Percentiles rank a stretch among this genome's conserved stretches.
phyloP scores from a whole-genome alignment of 768 basidiomycete species.

The Naganishia vaughanmartiniae region DNA sequence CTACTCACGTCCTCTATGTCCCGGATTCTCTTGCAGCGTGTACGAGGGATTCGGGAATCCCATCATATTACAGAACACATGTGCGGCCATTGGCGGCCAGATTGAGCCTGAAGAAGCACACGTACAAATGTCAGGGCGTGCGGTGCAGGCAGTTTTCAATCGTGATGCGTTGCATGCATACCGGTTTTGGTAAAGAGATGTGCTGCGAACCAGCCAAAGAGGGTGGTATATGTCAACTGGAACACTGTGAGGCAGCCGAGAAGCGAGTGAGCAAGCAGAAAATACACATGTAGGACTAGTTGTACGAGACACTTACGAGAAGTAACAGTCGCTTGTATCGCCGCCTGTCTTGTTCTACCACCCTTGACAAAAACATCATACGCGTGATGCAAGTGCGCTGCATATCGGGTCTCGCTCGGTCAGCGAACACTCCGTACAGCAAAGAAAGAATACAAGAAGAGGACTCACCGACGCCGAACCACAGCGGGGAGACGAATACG shows the following conservation, averaged over 20 bases:
- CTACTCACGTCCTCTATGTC: conserved; percentile 59
- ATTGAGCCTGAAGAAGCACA: conserved; percentile 58
- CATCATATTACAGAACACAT: conserved; percentile 93
- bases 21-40: conserved; percentile 62
- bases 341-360: conserved; percentile 67
- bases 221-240: conserved; percentile 83
- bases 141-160: background rate
- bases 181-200: conserved; percentile 83
- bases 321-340: conserved; percentile 58
- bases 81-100: conserved; percentile 71
- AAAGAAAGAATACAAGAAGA: background rate
- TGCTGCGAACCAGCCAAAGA: conserved; percentile 85
- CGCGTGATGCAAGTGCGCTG: conserved; percentile 90
- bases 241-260: conserved; percentile 81
- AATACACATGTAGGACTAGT: background rate
- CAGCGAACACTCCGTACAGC: too few species aligned
- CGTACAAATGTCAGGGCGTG: background rate
- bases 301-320: conserved; percentile 57
- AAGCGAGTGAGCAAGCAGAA: background rate
- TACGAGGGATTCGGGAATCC: conserved; percentile 69
- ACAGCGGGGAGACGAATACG: conserved; percentile 76
- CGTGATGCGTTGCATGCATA: conserved; percentile 29
- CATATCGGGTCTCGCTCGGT: background rate
- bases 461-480: conserved; percentile 78
- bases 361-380: conserved; percentile 76